Evolutionary conservation across 352 stramenopile genomes (phyloP).

Genomic region (Phytophthora pseudosyringae): DNA sequence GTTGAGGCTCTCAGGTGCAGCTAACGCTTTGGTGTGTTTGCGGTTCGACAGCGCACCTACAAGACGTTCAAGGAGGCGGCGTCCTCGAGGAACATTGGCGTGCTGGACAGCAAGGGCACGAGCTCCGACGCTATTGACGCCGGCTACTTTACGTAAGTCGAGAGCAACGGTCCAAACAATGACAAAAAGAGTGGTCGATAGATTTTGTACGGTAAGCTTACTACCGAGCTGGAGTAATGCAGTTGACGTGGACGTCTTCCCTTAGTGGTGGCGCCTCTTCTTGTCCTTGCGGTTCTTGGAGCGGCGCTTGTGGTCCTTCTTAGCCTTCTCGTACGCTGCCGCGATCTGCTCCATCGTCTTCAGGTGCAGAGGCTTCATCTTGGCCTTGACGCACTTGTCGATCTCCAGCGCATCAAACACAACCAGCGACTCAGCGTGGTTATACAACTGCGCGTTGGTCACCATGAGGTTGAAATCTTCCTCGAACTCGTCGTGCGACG

Average conservation of each 20-base stretch:
- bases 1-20: background rate
- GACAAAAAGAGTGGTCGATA: conserved; percentile 24
- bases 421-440: conserved; percentile 84
- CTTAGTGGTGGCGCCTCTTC: conserved; percentile 67
- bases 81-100: conserved; percentile 68
- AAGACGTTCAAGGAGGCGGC: conserved; percentile 87
- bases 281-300: conserved; percentile 83
- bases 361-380: conserved; percentile 71
- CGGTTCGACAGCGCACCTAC: conserved; percentile 62
- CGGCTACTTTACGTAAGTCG: conserved; percentile 83
- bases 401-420: conserved; percentile 86
- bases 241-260: conserved; percentile 23
- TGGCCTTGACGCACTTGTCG: conserved; percentile 82
- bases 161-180: conserved; percentile 12
- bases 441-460: conserved; percentile 88
- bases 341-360: conserved; percentile 68
- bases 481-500: conserved; percentile 70
- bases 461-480: conserved; percentile 88
- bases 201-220: conserved; percentile 48
- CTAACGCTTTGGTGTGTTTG: conserved; percentile 13
- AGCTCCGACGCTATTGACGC: conserved; percentile 85
- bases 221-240: conserved; percentile 22
- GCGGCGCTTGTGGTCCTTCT: conserved; percentile 80
- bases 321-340: conserved; percentile 75
- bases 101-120: conserved; percentile 71